These are phyloP conservation scores for Ceratocystis cubensis DNA, from an alignment of 2,329 filamentous ascomycete species.

Conservation along the genomic window DNA sequence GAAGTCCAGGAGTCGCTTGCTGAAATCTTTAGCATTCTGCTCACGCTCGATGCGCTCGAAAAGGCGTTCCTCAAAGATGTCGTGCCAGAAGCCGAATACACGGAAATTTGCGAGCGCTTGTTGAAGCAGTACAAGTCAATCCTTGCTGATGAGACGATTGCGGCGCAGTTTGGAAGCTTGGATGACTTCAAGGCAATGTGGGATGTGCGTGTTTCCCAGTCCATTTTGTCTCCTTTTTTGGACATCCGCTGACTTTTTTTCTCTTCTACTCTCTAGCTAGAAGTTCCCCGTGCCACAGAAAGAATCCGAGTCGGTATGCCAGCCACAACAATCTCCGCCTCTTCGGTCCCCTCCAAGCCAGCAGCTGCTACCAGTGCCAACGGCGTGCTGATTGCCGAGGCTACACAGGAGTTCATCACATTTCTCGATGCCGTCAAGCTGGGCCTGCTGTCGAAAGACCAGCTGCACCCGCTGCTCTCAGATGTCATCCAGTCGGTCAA, in stretches of 20 bases:
- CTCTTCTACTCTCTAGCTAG: conserved; percentile 48
- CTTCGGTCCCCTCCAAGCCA: conserved; percentile 33
- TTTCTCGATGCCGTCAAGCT: conserved; percentile 91
- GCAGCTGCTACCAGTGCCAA: conserved; percentile 37
- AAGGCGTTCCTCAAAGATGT: conserved; percentile 96
- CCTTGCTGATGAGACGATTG: conserved; percentile 78
- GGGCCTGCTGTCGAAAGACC: conserved; percentile 85
- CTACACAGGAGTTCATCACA: conserved; percentile 97
- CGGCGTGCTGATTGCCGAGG: conserved; percentile 65
- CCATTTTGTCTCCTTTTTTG: not conserved
- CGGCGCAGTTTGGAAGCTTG: conserved; percentile 72
- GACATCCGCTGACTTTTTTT: conserved; percentile 1
- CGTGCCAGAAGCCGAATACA: conserved; percentile 82
- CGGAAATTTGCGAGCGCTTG: conserved; percentile 85
- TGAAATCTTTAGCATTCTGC: conserved; percentile 94
- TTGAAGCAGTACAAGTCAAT: conserved; percentile 96
- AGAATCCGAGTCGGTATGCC: conserved; percentile 85
- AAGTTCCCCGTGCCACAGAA: conserved; percentile 88
- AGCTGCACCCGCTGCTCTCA: conserved; percentile 84
- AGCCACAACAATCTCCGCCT: conserved; percentile 58
- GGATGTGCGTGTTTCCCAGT: conserved; percentile 51
- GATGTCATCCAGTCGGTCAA: conserved; percentile 97
- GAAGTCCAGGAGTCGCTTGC: conserved; percentile 92
- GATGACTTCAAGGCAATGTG: conserved; percentile 86
- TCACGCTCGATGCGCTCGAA: conserved; percentile 88